Conservation (phyloP, 495 filamentous ascomycete species). For the Neurospora sp. region DNA sequence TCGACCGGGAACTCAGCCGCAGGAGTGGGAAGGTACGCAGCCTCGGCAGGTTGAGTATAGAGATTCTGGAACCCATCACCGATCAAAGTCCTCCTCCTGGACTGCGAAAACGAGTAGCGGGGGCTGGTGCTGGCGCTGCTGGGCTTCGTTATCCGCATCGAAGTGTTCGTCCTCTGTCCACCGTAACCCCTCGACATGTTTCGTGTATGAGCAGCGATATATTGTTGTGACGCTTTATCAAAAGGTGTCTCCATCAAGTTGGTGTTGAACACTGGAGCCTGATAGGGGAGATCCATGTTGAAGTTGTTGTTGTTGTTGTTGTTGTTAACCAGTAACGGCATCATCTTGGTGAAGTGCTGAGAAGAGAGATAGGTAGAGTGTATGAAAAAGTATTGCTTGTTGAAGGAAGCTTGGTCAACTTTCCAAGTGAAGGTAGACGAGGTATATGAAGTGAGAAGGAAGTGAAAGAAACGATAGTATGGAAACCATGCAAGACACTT, state of each 20-base stretch:
- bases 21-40: constrained; percentile 21
- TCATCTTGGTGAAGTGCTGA: constrained; percentile 16
- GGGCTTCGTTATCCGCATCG: constrained; percentile 55
- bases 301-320: constrained; percentile 2
- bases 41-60: constrained; percentile 28
- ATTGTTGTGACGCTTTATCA: constrained; percentile 6
- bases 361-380: background rate
- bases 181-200: constrained; percentile 30
- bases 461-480: background rate
- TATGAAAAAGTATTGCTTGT: background rate
- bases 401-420: background rate
- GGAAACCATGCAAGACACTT: background rate
- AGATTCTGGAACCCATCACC: constrained; percentile 34
- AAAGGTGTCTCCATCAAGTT: constrained; percentile 21
- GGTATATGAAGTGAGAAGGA: constrained; percentile 1
- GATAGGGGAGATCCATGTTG: background rate
- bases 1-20: constrained; percentile 20
- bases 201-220: constrained; percentile 22
- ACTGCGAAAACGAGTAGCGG: constrained; percentile 36
- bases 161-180: constrained; percentile 27
- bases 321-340: constrained; percentile 19
- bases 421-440: background rate
- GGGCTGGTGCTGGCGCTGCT: constrained; percentile 64
- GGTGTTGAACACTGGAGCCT: background rate
- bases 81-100: constrained; percentile 46